phyloP scores from a whole-genome alignment of 352 stramenopile species.

The Phytophthora sp. region DNA sequence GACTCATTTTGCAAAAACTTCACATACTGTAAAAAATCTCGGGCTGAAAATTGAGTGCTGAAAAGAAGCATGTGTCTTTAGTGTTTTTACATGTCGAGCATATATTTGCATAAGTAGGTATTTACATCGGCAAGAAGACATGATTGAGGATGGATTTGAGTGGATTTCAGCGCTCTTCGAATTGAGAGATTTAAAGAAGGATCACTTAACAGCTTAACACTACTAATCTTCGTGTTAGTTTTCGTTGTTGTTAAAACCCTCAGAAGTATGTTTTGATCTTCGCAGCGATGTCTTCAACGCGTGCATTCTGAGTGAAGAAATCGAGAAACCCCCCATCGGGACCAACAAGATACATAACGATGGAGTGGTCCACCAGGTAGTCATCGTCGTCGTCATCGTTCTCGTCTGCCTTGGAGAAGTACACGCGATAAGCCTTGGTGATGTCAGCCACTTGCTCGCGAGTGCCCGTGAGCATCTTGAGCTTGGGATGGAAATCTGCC shows the following conservation, averaged over 20 bases:
- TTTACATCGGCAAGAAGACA: too few relatives aligned
- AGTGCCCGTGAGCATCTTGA: slow-evolving; percentile 91
- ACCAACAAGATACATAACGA: slow-evolving; percentile 98
- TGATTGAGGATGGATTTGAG: too few relatives aligned
- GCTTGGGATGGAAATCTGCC: slow-evolving; percentile 82
- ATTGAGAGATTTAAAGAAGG: too few relatives aligned
- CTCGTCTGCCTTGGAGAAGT: slow-evolving; percentile 96
- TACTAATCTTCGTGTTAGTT: too few relatives aligned
- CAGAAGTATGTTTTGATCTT: slow-evolving; percentile 89
- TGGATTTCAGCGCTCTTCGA: too few relatives aligned
- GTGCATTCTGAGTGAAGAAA: slow-evolving; percentile 98
- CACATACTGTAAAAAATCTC: too few relatives aligned
- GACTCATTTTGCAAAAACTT: too few relatives aligned
- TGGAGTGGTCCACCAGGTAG: slow-evolving; percentile 99
- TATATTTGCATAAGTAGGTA: too few relatives aligned
- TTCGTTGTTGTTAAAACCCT: neutral
- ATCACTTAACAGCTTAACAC: too few relatives aligned
- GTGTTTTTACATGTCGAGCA: too few relatives aligned
- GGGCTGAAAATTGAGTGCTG: too few relatives aligned
- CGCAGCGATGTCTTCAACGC: slow-evolving; percentile 92
- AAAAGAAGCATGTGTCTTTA: too few relatives aligned
- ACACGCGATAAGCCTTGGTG: slow-evolving; percentile 98
- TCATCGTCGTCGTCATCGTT: slow-evolving; percentile 96
- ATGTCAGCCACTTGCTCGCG: slow-evolving; percentile 95
- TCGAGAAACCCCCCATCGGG: slow-evolving; percentile 97